phyloP scores from a whole-genome alignment of 495 filamentous ascomycete species.

The Lasiosphaeris hirsuta region DNA sequence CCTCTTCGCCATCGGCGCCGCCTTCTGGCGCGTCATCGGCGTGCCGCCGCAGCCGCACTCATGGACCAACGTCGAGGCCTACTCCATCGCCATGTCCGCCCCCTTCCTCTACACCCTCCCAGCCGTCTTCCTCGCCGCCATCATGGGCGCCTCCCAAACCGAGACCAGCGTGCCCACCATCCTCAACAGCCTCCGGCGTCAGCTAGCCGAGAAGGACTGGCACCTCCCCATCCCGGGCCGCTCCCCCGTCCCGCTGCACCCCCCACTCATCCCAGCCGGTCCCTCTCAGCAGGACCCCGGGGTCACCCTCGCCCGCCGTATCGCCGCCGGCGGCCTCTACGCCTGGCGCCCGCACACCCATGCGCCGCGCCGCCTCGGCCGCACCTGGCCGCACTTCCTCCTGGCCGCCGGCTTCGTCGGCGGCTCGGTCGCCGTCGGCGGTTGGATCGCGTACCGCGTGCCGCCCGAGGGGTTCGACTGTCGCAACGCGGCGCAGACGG shows the following conservation, averaged over 20 bases:
- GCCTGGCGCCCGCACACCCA: constrained; percentile 10
- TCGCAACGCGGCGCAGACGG: constrained; percentile 6
- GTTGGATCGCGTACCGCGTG: constrained; percentile 15
- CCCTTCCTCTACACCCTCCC: constrained; percentile 14
- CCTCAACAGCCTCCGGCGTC: constrained; percentile 4
- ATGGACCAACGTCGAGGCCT: constrained; percentile 19
- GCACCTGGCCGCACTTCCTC: constrained; percentile 1
- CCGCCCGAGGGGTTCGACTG: constrained; percentile 19
- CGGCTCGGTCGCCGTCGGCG: constrained; percentile 10
- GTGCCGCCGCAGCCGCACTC: constrained; percentile 1
- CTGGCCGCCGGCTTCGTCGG: constrained; percentile 3
- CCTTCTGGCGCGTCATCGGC: constrained; percentile 16
- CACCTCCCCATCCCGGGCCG: neutral
- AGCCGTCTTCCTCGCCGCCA: constrained; percentile 14
- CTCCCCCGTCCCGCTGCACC: no score
- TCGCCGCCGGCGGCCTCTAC: constrained; percentile 12
- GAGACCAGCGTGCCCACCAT: constrained; percentile 11
- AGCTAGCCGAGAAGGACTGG: constrained; percentile 1
- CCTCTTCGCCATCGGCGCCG: constrained; percentile 14
- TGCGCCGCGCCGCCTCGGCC: neutral
- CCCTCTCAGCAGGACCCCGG: neutral
- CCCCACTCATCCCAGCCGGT: no score
- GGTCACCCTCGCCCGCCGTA: constrained; percentile 1
- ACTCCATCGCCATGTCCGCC: constrained; percentile 20
- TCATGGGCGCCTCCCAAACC: constrained; percentile 16